Base-by-base conservation (phyloP, 2,329 filamentous ascomycete genomes). In the Pseudogymnoascus pannorum region DNA sequence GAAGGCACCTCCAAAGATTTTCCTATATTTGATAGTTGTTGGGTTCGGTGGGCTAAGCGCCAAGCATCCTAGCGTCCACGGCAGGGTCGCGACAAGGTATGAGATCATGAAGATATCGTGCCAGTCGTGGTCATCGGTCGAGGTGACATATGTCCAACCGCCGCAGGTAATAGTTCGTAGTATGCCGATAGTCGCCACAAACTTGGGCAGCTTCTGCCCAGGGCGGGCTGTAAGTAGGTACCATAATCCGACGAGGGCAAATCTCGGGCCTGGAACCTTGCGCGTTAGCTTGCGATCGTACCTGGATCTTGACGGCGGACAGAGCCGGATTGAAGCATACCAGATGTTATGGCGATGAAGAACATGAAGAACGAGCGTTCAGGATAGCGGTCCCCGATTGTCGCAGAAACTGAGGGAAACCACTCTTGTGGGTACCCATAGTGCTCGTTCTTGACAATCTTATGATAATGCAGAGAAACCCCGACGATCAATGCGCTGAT, bases 21-120 rank as follows among this genome's bases (percentile, higher is more conserved):
- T 97, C 68, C 94, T 84, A 75, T 95, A 96, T 76, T 88, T 92
- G 72, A 97, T 82, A 5, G 94, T 91, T 64, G 79, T 84, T 11
- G 87, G 81, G 72, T 97, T 96, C 61, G 87, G 85, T 9, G 93
- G 92, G 75, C 92, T 97, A 59, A 97, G 78, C 4, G 88, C 86
- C 64, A 97, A 83, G 74, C 93, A 97, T 57, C 94, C 94, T 57
- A 91, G 75, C 1, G 93, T 99, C 94, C 94, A 99, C 1, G 94
- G 94, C 60, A 99, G 80, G 2, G 94, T 97, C 33, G 91, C 89
- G 51, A 99, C 87, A 61, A 99, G 81, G 75, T 99, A 99, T 12
- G 92, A 95, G 68, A 99, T 97, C 94, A 99, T 99, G 74, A 99
- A 93, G 65, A 97, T 93, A 72, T 99, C 94, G 74, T 99, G 94